These are phyloP conservation scores for Phytophthora pini DNA, from an alignment of 352 stramenopile species.

Conservation along the genomic window DNA sequence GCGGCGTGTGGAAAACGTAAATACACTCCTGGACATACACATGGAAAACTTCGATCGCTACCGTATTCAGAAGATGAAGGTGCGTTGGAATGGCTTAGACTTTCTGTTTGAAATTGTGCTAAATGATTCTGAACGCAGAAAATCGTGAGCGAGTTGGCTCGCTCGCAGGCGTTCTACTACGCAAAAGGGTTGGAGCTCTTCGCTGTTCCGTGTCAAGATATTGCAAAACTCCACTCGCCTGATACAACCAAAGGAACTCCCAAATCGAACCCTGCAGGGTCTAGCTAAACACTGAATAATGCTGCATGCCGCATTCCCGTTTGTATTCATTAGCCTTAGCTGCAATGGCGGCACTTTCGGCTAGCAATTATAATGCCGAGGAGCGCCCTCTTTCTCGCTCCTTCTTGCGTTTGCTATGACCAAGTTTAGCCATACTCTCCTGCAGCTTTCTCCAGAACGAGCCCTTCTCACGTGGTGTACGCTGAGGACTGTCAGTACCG, in stretches of 20 bases:
- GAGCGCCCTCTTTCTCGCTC: conserved; percentile 42
- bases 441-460: conserved; percentile 86
- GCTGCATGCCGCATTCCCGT: not conserved
- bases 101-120: not conserved
- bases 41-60: conserved; percentile 78
- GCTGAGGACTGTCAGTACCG: conserved; percentile 58
- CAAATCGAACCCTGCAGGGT: conserved; percentile 18
- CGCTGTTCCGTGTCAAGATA: conserved; percentile 52
- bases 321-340: not conserved
- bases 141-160: conserved; percentile 73
- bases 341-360: not conserved
- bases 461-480: conserved; percentile 37
- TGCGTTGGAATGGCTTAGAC: conserved; percentile 11
- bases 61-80: conserved; percentile 83
- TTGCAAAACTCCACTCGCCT: conserved; percentile 44
- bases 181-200: conserved; percentile 81
- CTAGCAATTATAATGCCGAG: conserved; percentile 27
- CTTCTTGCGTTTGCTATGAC: conserved; percentile 62
- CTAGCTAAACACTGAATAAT: conserved; percentile 4
- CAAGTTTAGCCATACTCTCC: conserved; percentile 71
- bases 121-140: conserved; percentile 44
- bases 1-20: conserved; percentile 85
- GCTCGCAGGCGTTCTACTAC: conserved; percentile 80
- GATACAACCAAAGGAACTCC: conserved; percentile 14
- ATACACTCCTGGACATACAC: conserved; percentile 73